A percentile compares a stretch with the other conserved stretches of the same genome.
These are phyloP conservation scores for Ogataea pignaliae DNA, from an alignment of 805 yeast genomes.

Conservation along the genomic window DNA sequence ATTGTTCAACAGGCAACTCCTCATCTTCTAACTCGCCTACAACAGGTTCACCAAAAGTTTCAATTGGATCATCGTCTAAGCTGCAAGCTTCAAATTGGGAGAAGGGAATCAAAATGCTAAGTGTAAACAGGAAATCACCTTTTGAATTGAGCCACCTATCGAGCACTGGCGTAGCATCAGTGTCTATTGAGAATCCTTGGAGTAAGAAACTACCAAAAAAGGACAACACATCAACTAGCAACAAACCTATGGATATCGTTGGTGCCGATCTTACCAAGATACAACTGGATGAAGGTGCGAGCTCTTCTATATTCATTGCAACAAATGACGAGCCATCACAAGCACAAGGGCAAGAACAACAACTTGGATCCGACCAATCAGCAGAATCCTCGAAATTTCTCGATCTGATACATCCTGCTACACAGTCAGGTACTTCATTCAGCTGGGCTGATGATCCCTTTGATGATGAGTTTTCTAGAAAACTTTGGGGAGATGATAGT, in stretches of 20 bases:
- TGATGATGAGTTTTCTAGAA: conserved; percentile 9
- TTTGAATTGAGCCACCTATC: too few species aligned
- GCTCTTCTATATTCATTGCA: too few species aligned
- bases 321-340: neutral
- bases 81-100: conserved; percentile 1
- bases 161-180: too few species aligned
- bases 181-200: too few species aligned
- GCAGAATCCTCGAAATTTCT: conserved; percentile 4
- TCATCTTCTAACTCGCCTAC: conserved; percentile 1
- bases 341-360: neutral
- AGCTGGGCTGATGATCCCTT: conserved; percentile 20
- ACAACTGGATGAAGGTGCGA: too few species aligned
- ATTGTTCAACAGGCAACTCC: neutral
- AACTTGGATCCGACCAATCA: neutral
- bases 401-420: conserved; percentile 3
- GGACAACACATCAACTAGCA: too few species aligned
- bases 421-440: conserved; percentile 2
- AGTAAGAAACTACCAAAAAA: too few species aligned
- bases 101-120: conserved; percentile 10
- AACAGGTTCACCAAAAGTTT: neutral
- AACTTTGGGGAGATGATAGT: conserved; percentile 16
- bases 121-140: conserved; percentile 5
- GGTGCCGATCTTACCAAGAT: too few species aligned
- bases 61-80: too few species aligned
- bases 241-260: too few species aligned